phyloP scores from a whole-genome alignment of 2,329 filamentous ascomycete species.

The Apiospora pterosperma region DNA sequence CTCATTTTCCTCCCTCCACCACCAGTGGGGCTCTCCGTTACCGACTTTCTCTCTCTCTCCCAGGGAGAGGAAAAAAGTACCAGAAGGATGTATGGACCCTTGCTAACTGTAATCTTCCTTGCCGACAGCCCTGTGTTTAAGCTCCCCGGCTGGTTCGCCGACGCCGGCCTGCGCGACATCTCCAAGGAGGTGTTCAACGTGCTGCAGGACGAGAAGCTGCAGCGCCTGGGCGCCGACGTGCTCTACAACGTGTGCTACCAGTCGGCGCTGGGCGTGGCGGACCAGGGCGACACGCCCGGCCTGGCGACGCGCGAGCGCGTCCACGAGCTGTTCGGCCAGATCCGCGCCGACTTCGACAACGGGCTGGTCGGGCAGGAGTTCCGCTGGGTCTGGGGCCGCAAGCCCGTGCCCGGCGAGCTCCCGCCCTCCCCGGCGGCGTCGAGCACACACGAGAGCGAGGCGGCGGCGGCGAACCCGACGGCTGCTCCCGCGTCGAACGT shows the following conservation, averaged over 20 bases:
- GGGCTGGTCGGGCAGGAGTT: not conserved
- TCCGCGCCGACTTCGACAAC: not conserved
- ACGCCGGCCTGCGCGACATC: not conserved
- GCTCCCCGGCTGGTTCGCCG: not conserved
- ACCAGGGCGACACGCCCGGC: not conserved
- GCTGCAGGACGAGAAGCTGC: not conserved
- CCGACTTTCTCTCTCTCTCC: too few species aligned
- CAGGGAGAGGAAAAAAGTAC: too few species aligned
- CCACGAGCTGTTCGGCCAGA: not conserved
- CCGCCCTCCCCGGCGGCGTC: not conserved
- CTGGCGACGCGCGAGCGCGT: not conserved
- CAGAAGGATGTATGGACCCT: too few species aligned
- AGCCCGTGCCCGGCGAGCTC: not conserved
- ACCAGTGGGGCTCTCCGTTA: too few species aligned
- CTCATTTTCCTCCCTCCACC: too few species aligned
- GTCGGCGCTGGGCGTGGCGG: not conserved
- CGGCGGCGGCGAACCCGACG: not conserved
- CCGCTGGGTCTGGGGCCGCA: constrained; percentile 1
- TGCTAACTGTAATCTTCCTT: not conserved
- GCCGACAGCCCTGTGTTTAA: not conserved
- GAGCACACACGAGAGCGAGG: not conserved
- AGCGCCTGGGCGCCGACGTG: not conserved
- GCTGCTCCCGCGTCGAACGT: too few species aligned
- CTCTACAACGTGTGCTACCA: not conserved
- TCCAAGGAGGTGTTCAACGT: not conserved